Evolutionary conservation across 345 rosid species (phyloP), one percentile per base, ranked within the genome.

Genomic region (Ceriops tagal): DNA sequence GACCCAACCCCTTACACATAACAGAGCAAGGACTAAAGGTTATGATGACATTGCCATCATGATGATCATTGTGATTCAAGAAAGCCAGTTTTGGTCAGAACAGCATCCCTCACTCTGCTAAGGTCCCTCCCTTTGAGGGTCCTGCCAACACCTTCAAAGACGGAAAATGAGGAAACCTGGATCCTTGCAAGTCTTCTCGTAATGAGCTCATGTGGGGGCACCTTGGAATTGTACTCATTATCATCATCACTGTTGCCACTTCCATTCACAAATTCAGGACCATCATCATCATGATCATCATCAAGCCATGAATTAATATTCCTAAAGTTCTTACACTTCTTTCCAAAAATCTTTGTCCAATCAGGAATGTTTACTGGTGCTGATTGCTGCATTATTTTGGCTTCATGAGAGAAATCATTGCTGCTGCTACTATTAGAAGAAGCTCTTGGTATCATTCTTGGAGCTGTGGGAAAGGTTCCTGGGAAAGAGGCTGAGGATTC

Each of bases 91-190:
- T 72, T 84, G 61, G 82, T 88, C 71, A 93, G 77, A 6, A 91
- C 75, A 55, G 93, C 91, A 74, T 91, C 80, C 75, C 98, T 91
- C 53, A 93, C 85, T 69, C 73, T 83, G 74, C 90, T 82, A 56
- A 93, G 84, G 59, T 91, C 96, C 77, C 98, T 78, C 61, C 96
- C 98, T 80, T 91, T 93, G 64, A 93, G 79, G 35, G 80, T 91
- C 84, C 96, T 84, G n/a, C 98, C 93, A 34, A 73, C 88, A 34
- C 98, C 98, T 88, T 93, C 96, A 66, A 83, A 73, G 19, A 91
- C 97, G 1, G 96, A 86, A 60, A 85, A 89, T 18, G 91, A 80
- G 26, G 87, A 88, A 19, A 86, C 82, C 64, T 82, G 90, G 47
- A 85, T 86, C 73, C 85, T 80, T 53, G 86, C 83, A n/a, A 83